Conservation (phyloP, 2,329 filamentous ascomycete species). For the Apiospora hydei region DNA sequence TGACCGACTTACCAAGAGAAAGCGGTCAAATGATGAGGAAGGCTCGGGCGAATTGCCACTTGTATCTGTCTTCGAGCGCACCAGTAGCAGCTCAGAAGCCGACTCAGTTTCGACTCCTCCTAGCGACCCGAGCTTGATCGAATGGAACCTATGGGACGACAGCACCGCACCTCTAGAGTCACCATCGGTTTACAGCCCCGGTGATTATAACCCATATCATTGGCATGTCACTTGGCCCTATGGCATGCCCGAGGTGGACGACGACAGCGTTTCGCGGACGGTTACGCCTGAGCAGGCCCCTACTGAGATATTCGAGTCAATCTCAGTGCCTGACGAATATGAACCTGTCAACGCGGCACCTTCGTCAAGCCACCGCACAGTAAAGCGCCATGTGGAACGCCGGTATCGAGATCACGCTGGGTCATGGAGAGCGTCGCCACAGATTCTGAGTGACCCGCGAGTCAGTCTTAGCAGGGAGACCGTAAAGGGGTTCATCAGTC, state of each 20-base stretch:
- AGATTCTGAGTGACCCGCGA: conserved; percentile 48
- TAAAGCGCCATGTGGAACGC: conserved; percentile 46
- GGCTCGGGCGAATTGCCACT: conserved; percentile 43
- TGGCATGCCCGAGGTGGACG: conserved; percentile 26
- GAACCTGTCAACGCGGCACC: conserved; percentile 37
- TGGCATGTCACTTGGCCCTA: conserved; percentile 48
- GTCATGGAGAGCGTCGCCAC: conserved; percentile 50
- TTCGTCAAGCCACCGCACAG: conserved; percentile 48
- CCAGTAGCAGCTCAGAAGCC: conserved; percentile 56
- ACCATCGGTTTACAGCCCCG: conserved; percentile 38
- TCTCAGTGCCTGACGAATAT: conserved; percentile 41
- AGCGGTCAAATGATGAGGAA: conserved; percentile 44
- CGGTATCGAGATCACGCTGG: conserved; percentile 54
- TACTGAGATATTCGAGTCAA: conserved; percentile 42
- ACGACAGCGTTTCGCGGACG: conserved; percentile 39
- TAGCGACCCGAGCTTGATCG: conserved; percentile 43
- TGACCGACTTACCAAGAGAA: conserved; percentile 50
- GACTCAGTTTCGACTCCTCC: conserved; percentile 50
- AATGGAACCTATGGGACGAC: conserved; percentile 38
- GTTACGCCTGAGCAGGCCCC: conserved; percentile 39
- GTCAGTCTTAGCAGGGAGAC: conserved; percentile 51
- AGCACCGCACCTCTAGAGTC: conserved; percentile 40
- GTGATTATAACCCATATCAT: conserved; percentile 45
- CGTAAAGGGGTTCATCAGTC: conserved; percentile 45
- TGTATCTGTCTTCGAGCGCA: conserved; percentile 58